These are phyloP conservation scores for Magnaporthiopsis incrustans DNA, from an alignment of 2,329 filamentous ascomycete species.

Conservation along the genomic window DNA sequence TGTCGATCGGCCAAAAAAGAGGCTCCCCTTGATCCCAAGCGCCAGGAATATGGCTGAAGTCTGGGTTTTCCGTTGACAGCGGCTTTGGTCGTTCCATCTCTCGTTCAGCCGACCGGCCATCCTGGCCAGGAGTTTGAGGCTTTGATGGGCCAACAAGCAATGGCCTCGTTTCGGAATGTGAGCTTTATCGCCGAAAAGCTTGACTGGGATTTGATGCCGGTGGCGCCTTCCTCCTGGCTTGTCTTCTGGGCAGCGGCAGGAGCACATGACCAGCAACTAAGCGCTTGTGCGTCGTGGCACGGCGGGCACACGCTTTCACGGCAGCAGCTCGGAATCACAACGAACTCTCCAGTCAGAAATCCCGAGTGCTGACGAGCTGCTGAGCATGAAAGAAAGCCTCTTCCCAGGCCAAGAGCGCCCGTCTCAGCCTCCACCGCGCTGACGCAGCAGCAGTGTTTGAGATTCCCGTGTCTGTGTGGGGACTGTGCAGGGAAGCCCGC, in stretches of 20 bases:
- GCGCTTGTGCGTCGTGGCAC: background rate
- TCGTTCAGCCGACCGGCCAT: background rate
- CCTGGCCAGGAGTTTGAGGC: no score
- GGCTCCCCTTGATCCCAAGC: background rate
- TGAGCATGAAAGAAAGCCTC: background rate
- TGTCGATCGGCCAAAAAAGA: background rate
- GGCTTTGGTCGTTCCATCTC: background rate
- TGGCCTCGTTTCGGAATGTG: background rate
- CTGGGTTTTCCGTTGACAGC: background rate
- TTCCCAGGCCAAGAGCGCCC: background rate
- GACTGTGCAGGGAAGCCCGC: background rate
- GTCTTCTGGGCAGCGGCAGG: background rate
- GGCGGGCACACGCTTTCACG: background rate
- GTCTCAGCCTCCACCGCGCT: conserved; percentile 2
- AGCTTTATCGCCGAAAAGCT: no score
- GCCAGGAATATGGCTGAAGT: background rate
- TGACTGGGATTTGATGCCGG: no score
- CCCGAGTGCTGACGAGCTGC: background rate
- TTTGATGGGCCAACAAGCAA: background rate
- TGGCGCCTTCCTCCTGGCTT: no score
- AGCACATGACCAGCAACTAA: background rate
- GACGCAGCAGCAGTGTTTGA: conserved; percentile 11
- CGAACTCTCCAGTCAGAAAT: background rate
- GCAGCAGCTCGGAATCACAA: background rate
- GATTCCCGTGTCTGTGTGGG: background rate